A percentile compares a stretch with the other conserved stretches of the same genome.
These are phyloP conservation scores for Suillus subalutaceus DNA, from an alignment of 768 basidiomycete species.

Conservation along the genomic window DNA sequence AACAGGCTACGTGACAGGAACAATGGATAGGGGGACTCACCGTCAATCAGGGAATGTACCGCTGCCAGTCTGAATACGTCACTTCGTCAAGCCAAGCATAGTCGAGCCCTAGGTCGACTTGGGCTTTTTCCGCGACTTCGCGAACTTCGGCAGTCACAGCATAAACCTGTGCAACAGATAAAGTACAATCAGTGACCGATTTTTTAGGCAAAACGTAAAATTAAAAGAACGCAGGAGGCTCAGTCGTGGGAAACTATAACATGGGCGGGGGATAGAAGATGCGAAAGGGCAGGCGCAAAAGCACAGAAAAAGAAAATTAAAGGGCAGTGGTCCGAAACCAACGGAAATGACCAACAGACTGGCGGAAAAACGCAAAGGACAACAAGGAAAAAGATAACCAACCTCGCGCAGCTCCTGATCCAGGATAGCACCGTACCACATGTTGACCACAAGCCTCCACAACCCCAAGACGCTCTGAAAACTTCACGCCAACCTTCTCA, in stretches of 20 bases:
- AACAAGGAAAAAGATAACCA: conserved; percentile 17
- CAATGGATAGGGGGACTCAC: conserved; percentile 42
- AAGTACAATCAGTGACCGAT: conserved; percentile 11
- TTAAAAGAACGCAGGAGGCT: conserved; percentile 5
- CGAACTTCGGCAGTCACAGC: conserved; percentile 46
- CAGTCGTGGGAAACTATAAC: neutral
- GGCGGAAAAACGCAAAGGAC: conserved; percentile 2
- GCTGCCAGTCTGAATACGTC: conserved; percentile 75
- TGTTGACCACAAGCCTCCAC: conserved; percentile 41
- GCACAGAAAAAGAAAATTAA: neutral
- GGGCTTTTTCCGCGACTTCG: conserved; percentile 62
- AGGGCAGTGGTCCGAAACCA: conserved; percentile 1
- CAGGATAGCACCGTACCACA: conserved; percentile 43
- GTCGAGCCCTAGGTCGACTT: conserved; percentile 70
- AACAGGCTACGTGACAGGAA: conserved; percentile 12
- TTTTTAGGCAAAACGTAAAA: conserved; percentile 8
- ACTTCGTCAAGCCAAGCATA: conserved; percentile 87
- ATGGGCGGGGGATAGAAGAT: neutral
- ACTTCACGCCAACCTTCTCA: conserved; percentile 47
- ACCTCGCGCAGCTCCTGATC: conserved; percentile 51
- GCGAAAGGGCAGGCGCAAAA: neutral
- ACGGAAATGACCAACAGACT: conserved; percentile 15
- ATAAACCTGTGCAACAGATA: conserved; percentile 29
- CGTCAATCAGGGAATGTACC: conserved; percentile 64
- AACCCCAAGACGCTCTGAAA: conserved; percentile 39